Base-by-base conservation (phyloP, 768 basidiomycete species). In the Naganishia randhawae region DNA sequence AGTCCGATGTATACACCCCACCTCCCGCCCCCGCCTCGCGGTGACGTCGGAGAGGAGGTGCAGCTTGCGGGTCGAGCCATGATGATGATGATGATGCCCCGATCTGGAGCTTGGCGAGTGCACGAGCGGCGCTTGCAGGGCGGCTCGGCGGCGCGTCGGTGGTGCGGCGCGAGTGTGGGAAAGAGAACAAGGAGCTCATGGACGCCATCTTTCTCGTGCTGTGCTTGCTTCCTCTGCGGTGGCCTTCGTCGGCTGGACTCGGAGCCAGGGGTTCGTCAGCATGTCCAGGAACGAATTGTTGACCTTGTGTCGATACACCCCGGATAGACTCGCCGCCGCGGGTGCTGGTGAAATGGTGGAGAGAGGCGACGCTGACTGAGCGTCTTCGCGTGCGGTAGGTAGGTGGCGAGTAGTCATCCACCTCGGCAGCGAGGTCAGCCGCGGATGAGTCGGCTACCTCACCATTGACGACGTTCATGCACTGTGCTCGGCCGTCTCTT, bases 281-380 rank as follows among this genome's bases (percentile, higher is more conserved):
- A 39, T 37, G 1, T 17, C 25, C n/a, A 7, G n/a, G 6, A 22
- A 11, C 3, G 45, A 22, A 48, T n/a, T 1, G 7, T 11, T 48
- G 4, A 7, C 45, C 45, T 22, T 48, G 45, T 22, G 45, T 3
- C 11, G 45, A n/a, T 22, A 48, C 45, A 48, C n/a, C n/a, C n/a
- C 45, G 16, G 7, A 48, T n/a, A 17, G n/a, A n/a, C n/a, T 48
- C 45, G 7, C 13, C n/a, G 45, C 45, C n/a, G n/a, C n/a, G n/a
- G n/a, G 45, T n/a, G 45, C 39, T n/a, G 22, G 37, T 1, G 16
- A 55, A 55, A 25, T 67, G 66, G 45, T 67, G 66, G 0, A 67
- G 17, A 17, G 53, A 57, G 33, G 41, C 55, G 4, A 57, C 39
- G 27, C 66, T 67, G 3, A 42, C 54, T 19, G 54, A 48, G 31